Base-by-base conservation (phyloP, 768 basidiomycete species). In the Dioszegia aurantiaca region DNA sequence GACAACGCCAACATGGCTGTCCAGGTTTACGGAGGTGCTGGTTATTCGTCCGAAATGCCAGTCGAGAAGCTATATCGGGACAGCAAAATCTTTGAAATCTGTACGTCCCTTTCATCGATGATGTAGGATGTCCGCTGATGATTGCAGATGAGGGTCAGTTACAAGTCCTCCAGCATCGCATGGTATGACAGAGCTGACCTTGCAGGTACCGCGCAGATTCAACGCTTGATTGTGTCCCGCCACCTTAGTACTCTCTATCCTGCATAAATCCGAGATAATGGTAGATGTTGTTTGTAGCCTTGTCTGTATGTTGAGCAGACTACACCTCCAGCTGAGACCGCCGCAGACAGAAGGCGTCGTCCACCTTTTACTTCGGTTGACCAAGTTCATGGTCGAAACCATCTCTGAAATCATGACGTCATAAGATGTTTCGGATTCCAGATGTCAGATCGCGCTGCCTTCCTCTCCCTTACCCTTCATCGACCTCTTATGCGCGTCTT, bases 1-100 rank as follows among this genome's bases (percentile, higher is more conserved):
- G 63, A 72, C n/a, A 78, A 78, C 55, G 73, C 77, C n/a, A 77
- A 78, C 59, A 58, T 69, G 21, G 76, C 73, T 1, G 77, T 79
- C 1, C 78, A 62, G 64, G 70, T 69, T 31, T 71, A 54, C 45
- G 73, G 72, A 14, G 76, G 75, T 0, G 67, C 72, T 0, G 73
- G 76, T 1, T 77, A 72, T 68, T 77, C 77, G 59, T 73, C 73
- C 26, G 76, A 78, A 55, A 73, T 76, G 67, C 77, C 77, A 1
- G 76, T 77, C 47, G 78, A 78, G 58, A 78, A 78, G 68, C 67
- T 78, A 17, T 77, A 67, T 56, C 56, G 68, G 5, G 73, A 74
- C 37, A 68, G 70, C 24, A 77, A 78, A 59, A 78, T 79, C 43
- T 79, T 77, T 48, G 73, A 77, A 48, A 65, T 78, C 0, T 79